A percentile compares a stretch with the other conserved stretches of the same genome.
Conservation (phyloP, 148 eudicot genomes). For the Rheum nobile region DNA sequence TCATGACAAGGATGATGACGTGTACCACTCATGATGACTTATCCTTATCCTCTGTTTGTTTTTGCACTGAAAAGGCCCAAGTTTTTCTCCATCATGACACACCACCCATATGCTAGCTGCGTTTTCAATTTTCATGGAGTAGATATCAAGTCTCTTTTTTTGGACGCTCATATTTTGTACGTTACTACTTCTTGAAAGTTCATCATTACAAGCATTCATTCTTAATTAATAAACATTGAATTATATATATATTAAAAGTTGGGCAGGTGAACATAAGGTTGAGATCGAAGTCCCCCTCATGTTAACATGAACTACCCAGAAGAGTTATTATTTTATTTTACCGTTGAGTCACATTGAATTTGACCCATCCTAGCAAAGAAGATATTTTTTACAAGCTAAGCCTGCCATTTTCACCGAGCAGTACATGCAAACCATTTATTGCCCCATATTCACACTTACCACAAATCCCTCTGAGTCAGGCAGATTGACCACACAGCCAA, state of each 20-base stretch:
- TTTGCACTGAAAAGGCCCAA: slow-evolving; percentile 1
- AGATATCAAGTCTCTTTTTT: not conserved
- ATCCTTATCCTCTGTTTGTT: slow-evolving; percentile 6
- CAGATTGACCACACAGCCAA: slow-evolving; percentile 13
- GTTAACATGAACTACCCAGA: no score
- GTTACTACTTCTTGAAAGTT: not conserved
- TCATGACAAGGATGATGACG: not conserved
- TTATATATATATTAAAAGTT: no score
- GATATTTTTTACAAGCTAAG: slow-evolving; percentile 3
- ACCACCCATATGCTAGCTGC: not conserved
- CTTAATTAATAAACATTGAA: not conserved
- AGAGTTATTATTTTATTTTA: no score
- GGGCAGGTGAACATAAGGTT: no score
- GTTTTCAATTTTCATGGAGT: not conserved
- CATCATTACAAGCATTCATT: not conserved
- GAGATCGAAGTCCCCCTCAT: no score
- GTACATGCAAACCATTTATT: slow-evolving; percentile 11
- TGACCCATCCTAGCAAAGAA: slow-evolving; percentile 6
- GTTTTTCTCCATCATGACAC: not conserved
- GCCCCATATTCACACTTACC: slow-evolving; percentile 11
- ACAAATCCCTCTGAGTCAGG: slow-evolving; percentile 16
- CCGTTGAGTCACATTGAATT: slow-evolving; percentile 5
- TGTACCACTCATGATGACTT: not conserved
- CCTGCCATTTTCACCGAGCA: not conserved
- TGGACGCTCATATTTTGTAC: not conserved